A percentile compares a stretch with the other conserved stretches of the same genome.
Conservation (phyloP, 2,329 filamentous ascomycete species). For the Eurotiales sp. region DNA sequence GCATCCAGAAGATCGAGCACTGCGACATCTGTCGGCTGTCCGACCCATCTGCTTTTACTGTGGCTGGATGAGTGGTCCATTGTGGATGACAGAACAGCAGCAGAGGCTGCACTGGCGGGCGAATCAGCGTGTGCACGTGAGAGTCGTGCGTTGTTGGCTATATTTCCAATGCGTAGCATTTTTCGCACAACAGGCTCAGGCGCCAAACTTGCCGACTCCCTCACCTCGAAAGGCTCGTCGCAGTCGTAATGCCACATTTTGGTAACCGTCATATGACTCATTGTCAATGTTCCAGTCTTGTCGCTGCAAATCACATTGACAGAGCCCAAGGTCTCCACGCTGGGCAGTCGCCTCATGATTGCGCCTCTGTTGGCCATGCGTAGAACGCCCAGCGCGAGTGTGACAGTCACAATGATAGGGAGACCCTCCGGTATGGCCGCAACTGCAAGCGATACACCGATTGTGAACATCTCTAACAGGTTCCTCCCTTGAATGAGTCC, state of each 20-base stretch:
- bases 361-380: constrained; percentile 94
- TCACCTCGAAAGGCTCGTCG: constrained; percentile 53
- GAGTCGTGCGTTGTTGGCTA: constrained; percentile 89
- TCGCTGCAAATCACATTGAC: constrained; percentile 99
- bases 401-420: constrained; percentile 97
- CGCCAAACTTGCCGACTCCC: constrained; percentile 50
- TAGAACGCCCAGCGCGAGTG: constrained; percentile 87
- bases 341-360: constrained; percentile 92
- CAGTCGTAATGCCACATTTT: constrained; percentile 94
- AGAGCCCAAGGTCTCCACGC: constrained; percentile 95
- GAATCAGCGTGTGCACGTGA: constrained; percentile 68
- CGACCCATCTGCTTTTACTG: constrained; percentile 84
- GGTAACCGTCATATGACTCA: constrained; percentile 97
- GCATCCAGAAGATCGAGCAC: constrained; percentile 88
- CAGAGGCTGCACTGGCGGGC: constrained; percentile 65
- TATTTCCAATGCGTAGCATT: constrained; percentile 87
- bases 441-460: constrained; percentile 92
- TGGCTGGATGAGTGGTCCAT: constrained; percentile 58
- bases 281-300: constrained; percentile 93
- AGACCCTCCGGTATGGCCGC: constrained; percentile 94
- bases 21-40: constrained; percentile 96
- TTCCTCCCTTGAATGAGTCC: constrained; percentile 87
- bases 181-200: constrained; percentile 72
- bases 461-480: constrained; percentile 92
- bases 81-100: constrained; percentile 82